These are phyloP conservation scores for Roridomyces roridus DNA, from an alignment of 768 basidiomycete species.

Conservation along the genomic window DNA sequence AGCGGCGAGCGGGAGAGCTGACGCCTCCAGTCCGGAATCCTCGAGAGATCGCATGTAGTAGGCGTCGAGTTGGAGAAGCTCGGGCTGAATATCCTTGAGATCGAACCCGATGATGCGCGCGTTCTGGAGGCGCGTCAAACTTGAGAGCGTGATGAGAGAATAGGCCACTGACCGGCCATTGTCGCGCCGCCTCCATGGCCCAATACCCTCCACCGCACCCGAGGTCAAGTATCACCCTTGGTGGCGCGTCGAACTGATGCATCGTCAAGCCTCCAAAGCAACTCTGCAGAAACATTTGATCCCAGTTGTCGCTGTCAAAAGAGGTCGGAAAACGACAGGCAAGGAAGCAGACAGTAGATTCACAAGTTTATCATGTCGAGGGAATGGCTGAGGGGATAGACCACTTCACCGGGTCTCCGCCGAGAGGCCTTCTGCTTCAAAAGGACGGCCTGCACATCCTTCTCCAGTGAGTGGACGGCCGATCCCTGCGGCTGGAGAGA, in stretches of 20 bases:
- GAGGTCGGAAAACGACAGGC: constrained; percentile 7
- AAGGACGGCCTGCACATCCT: constrained; percentile 54
- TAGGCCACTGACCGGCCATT: constrained; percentile 58
- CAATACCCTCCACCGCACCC: constrained; percentile 78
- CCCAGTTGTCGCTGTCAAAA: constrained; percentile 68
- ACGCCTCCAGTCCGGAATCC: constrained; percentile 7
- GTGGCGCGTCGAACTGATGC: constrained; percentile 58
- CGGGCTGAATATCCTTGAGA: constrained; percentile 59
- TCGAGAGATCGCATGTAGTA: constrained; percentile 21
- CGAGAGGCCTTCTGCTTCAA: constrained; percentile 42
- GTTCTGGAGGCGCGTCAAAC: constrained; percentile 39
- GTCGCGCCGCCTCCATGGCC: constrained; percentile 70
- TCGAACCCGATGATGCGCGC: constrained; percentile 68
- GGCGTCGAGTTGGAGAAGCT: constrained; percentile 41
- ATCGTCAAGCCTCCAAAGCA: constrained; percentile 58
- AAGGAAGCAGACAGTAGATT: constrained; percentile 30
- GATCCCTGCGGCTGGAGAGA: constrained; percentile 26
- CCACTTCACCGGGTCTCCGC: constrained; percentile 54
- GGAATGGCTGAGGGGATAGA: constrained; percentile 61
- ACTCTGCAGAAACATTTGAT: constrained; percentile 64
- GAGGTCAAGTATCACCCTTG: constrained; percentile 63
- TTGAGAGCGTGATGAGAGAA: constrained; percentile 1
- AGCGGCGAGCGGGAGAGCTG: constrained; percentile 15
- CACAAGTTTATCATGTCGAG: constrained; percentile 61
- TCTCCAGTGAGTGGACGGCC: constrained; percentile 33